phyloP scores from a whole-genome alignment of 2,329 filamentous ascomycete species.

The Colletotrichum musicola region DNA sequence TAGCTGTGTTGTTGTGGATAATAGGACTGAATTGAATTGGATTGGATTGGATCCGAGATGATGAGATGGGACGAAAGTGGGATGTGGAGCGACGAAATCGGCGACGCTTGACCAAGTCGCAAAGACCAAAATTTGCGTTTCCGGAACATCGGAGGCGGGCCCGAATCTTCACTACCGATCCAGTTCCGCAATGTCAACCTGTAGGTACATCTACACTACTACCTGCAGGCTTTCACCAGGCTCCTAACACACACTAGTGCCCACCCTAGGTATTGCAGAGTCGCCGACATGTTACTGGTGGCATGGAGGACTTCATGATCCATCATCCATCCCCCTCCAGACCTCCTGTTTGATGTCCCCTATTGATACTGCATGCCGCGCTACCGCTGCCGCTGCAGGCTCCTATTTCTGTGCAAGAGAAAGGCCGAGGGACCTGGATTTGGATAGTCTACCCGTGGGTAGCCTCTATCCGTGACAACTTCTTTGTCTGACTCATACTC shows the following conservation, averaged over 20 bases:
- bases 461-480: conserved; percentile 24
- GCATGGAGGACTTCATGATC: too few species aligned
- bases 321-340: background rate
- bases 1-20: conserved; percentile 9
- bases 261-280: too few species aligned
- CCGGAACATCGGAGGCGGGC: conserved; percentile 38
- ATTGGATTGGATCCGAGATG: conserved; percentile 16
- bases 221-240: too few species aligned
- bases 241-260: too few species aligned
- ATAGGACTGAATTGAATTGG: conserved; percentile 18
- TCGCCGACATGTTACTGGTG: too few species aligned
- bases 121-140: conserved; percentile 35
- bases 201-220: background rate
- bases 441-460: conserved; percentile 10
- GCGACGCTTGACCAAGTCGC: conserved; percentile 33
- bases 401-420: background rate
- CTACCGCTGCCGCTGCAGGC: conserved; percentile 9
- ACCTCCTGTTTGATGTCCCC: background rate
- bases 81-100: conserved; percentile 40
- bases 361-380: conserved; percentile 1
- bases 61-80: conserved; percentile 37
- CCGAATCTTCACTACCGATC: conserved; percentile 27
- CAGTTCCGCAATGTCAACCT: conserved; percentile 12
- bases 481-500: conserved; percentile 30
- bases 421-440: conserved; percentile 9